Evolutionary conservation across 2,329 filamentous ascomycete genomes (phyloP).

Genomic region (Sclerotinia trifoliorum): DNA sequence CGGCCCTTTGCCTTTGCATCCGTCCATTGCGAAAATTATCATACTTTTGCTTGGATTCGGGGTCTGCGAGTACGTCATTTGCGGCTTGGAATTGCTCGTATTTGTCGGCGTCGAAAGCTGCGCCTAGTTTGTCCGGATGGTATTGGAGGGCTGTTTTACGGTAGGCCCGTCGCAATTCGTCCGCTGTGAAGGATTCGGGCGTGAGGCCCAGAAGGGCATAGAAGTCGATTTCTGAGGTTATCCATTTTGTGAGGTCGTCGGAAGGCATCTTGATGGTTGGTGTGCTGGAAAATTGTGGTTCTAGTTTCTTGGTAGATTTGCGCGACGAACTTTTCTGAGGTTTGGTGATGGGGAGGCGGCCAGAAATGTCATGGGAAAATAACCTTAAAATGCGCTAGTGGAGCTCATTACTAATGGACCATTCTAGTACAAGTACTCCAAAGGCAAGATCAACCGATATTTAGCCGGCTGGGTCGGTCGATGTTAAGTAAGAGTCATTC

Average conservation of each 20-base stretch:
- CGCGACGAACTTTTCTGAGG: neutral
- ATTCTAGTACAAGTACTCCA: no score
- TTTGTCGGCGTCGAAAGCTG: slow-evolving; percentile 70
- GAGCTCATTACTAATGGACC: no score
- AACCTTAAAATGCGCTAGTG: no score
- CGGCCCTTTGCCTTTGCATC: slow-evolving; percentile 66
- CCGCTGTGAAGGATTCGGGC: slow-evolving; percentile 32
- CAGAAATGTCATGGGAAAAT: neutral
- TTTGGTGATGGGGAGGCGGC: neutral
- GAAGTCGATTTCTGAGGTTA: slow-evolving; percentile 40
- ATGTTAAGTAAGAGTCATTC: neutral
- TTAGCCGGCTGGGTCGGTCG: neutral
- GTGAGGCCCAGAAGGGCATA: slow-evolving; percentile 38
- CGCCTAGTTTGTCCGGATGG: slow-evolving; percentile 88
- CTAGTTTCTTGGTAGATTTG: neutral
- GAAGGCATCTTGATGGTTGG: slow-evolving; percentile 35
- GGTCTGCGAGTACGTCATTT: slow-evolving; percentile 76
- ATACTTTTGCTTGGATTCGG: slow-evolving; percentile 71
- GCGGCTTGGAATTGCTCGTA: slow-evolving; percentile 85
- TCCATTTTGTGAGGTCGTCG: slow-evolving; percentile 39
- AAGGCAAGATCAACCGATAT: neutral
- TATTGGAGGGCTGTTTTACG: slow-evolving; percentile 82
- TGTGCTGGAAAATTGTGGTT: neutral
- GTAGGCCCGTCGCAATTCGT: slow-evolving; percentile 57
- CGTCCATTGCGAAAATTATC: slow-evolving; percentile 72